Conservation (phyloP, 768 basidiomycete genomes). For the Pholiota molesta region DNA sequence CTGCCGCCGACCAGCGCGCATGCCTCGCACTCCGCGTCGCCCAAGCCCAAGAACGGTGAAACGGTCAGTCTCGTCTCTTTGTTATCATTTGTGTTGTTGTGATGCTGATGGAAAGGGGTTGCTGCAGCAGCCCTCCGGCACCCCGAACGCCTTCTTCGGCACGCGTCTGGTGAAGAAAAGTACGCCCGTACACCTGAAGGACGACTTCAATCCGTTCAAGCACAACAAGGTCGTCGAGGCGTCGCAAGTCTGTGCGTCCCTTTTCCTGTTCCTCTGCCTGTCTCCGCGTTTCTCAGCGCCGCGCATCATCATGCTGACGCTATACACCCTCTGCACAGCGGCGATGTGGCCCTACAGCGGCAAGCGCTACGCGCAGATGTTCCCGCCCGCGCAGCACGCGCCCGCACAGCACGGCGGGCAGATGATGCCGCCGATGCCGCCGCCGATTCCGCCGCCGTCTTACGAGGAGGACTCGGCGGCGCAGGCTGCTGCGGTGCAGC, state of each 20-base stretch:
- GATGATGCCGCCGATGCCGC: slow-evolving; percentile 67
- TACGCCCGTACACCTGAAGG: slow-evolving; percentile 81
- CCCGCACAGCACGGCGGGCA: slow-evolving; percentile 69
- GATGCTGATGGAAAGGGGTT: background rate
- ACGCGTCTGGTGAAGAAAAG: slow-evolving; percentile 75
- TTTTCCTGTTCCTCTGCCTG: background rate
- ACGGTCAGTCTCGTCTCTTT: slow-evolving; percentile 36
- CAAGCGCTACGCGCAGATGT: slow-evolving; percentile 82
- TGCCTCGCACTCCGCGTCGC: slow-evolving; percentile 49
- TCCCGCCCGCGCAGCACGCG: slow-evolving; percentile 63
- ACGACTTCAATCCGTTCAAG: slow-evolving; percentile 98
- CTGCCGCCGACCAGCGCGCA: slow-evolving; percentile 9
- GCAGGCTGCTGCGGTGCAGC: slow-evolving; percentile 45
- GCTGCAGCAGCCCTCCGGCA: slow-evolving; percentile 40
- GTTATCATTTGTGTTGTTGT: background rate
- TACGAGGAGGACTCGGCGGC: slow-evolving; percentile 80
- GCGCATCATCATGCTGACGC: background rate
- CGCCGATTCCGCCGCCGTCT: slow-evolving; percentile 70
- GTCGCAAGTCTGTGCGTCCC: slow-evolving; percentile 66
- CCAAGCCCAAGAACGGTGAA: slow-evolving; percentile 62
- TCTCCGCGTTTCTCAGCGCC: background rate
- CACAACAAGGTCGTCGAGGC: slow-evolving; percentile 81
- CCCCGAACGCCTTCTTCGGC: slow-evolving; percentile 91
- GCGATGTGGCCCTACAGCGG: slow-evolving; percentile 88
- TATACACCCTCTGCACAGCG: slow-evolving; percentile 42